Conservation (phyloP, 495 filamentous ascomycete genomes). For the Cryomyces antarcticus region DNA sequence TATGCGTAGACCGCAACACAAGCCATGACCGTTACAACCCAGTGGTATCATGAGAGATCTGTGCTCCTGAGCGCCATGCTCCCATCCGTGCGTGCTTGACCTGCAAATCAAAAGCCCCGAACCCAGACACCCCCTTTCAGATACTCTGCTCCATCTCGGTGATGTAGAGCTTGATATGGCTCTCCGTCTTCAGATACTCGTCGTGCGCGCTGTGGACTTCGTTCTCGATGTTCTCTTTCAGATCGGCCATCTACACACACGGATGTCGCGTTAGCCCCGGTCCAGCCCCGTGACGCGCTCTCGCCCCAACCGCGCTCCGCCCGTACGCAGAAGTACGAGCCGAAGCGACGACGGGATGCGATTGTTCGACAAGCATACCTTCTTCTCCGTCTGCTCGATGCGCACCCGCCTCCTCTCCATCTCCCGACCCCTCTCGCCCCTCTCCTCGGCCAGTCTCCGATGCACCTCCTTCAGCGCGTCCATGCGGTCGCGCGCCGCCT, state of each 20-base stretch:
- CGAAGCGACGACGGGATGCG: background rate
- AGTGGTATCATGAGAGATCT: too few species aligned
- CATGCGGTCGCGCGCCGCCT: constrained; percentile 66
- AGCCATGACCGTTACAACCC: too few species aligned
- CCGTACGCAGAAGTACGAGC: too few species aligned
- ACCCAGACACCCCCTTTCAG: constrained; percentile 9
- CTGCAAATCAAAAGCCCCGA: too few species aligned
- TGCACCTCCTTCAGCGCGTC: constrained; percentile 71
- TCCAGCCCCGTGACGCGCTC: too few species aligned
- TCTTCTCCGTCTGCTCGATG: constrained; percentile 97
- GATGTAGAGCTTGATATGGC: constrained; percentile 92
- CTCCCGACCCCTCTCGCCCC: constrained; percentile 63
- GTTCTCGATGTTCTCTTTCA: constrained; percentile 90
- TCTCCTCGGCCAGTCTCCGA: constrained; percentile 61
- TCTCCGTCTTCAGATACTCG: constrained; percentile 89
- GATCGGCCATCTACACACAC: constrained; percentile 61
- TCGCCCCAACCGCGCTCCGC: too few species aligned
- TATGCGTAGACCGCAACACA: too few species aligned
- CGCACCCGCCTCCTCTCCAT: constrained; percentile 77
- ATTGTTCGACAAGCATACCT: constrained; percentile 34
- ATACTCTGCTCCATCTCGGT: constrained; percentile 94
- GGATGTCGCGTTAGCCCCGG: too few species aligned
- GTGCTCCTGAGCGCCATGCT: too few species aligned
- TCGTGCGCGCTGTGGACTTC: constrained; percentile 75
- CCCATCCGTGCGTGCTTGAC: too few species aligned